These are phyloP conservation scores for Plicaturopsis crispa DNA, from an alignment of 768 basidiomycete species.

Conservation along the genomic window DNA sequence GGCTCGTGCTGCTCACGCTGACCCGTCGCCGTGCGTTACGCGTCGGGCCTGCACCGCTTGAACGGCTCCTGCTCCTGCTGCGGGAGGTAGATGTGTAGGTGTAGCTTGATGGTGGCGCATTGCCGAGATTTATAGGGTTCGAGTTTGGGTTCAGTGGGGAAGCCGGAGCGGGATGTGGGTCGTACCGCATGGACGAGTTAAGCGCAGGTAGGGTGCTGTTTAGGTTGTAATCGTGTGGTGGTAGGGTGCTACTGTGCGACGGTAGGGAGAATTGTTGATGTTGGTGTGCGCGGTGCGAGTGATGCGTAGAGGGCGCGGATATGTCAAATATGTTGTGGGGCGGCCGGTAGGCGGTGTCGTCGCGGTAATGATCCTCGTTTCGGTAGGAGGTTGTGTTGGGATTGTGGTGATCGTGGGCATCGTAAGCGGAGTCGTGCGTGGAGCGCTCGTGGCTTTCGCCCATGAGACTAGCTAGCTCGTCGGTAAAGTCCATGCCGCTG, in stretches of 20 bases:
- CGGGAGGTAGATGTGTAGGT: too few relatives aligned
- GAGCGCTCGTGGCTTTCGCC: conserved; percentile 33
- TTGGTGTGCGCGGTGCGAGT: conserved; percentile 23
- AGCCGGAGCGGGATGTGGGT: conserved; percentile 39
- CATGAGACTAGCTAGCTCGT: conserved; percentile 63
- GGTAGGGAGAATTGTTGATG: conserved; percentile 16
- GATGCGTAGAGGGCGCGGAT: conserved; percentile 34
- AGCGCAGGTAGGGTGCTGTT: conserved; percentile 44
- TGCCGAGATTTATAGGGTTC: too few relatives aligned
- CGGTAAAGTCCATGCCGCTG: conserved; percentile 47
- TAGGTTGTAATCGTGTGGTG: conserved; percentile 28
- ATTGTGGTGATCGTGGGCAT: not conserved
- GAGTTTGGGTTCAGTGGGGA: too few relatives aligned
- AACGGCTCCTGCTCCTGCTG: too few relatives aligned
- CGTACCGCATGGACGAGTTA: conserved; percentile 44
- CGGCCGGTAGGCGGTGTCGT: conserved; percentile 25
- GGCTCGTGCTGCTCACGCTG: too few relatives aligned
- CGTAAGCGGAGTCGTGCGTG: conserved; percentile 17
- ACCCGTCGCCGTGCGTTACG: too few relatives aligned
- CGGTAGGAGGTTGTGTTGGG: conserved; percentile 10
- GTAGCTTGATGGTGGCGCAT: too few relatives aligned
- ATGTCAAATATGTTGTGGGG: conserved; percentile 60
- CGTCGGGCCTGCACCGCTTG: too few relatives aligned
- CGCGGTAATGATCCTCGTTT: conserved; percentile 12
- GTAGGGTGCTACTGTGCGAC: conserved; percentile 15